phyloP scores from a whole-genome alignment of 148 eudicot genomes.

The Polygonum aviculare region DNA sequence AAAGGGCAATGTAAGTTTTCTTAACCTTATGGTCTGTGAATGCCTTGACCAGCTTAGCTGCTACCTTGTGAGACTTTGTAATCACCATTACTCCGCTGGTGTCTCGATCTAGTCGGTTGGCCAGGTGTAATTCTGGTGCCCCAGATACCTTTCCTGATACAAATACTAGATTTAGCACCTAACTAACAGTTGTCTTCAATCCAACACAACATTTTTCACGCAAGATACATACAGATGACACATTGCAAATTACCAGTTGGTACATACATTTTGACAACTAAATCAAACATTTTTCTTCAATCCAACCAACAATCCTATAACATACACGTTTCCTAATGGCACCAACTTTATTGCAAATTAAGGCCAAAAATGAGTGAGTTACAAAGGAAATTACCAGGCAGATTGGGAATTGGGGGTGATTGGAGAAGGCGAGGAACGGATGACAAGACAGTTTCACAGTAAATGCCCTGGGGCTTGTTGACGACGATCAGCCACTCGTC shows the following conservation, averaged over 20 bases:
- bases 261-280: not conserved
- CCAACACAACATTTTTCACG: not conserved
- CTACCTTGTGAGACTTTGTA: slow-evolving; percentile 86
- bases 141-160: slow-evolving; percentile 29
- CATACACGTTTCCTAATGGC: not conserved
- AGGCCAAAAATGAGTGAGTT: not conserved
- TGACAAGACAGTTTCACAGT: slow-evolving; percentile 67
- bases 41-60: slow-evolving; percentile 83
- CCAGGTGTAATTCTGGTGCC: slow-evolving; percentile 70
- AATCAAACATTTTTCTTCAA: not conserved
- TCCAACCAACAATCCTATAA: not conserved
- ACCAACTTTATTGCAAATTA: not conserved
- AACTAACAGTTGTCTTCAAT: not conserved
- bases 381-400: slow-evolving; percentile 13
- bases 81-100: slow-evolving; percentile 83
- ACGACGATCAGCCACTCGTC: slow-evolving; percentile 83
- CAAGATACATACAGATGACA: too few species aligned
- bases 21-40: slow-evolving; percentile 79
- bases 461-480: slow-evolving; percentile 74
- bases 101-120: slow-evolving; percentile 95
- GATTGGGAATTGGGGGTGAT: slow-evolving; percentile 16
- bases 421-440: slow-evolving; percentile 40
- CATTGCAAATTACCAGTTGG: too few species aligned
- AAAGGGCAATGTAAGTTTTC: slow-evolving; percentile 72
- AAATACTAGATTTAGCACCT: not conserved